Base-by-base conservation (phyloP, 2,329 filamentous ascomycete genomes). In the Phialocephala subalpina region DNA sequence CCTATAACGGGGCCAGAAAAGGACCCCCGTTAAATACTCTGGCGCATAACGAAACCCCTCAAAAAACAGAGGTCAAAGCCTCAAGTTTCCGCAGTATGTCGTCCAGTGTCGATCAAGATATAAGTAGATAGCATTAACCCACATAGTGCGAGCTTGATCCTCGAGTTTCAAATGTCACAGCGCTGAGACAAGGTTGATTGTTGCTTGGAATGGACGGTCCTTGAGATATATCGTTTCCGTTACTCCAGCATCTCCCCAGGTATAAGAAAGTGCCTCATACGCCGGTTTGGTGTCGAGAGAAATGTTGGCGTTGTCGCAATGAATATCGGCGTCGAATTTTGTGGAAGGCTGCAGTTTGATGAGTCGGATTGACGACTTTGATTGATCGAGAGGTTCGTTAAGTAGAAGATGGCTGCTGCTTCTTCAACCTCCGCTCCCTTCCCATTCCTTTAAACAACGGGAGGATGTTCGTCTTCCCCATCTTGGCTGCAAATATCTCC, bases 111-210 rank as follows among this genome's bases (percentile, higher is more conserved):
- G n/a, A n/a, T n/a, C n/a, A n/a, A n/a, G n/a, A n/a, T n/a, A n/a
- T n/a, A n/a, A n/a, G n/a, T n/a, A n/a, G 12, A 75, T 61, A 18
- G 74, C 68, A 60, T 75, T 74, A 11, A 75, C 67, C 74, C 74
- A 75, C 1, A 75, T 36, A 11, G 52, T 65, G 14, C 60, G 60
- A 42, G 25, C 16, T 38, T 62, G 1, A 27, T 67, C 45, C 45
- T 45, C 16, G 1, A 42, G 55, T 29, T 62, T 59, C 22, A 69
- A 27, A 58, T 65, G 55, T 18, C 65, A 65, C 57, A 69, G 59
- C n/a, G 64, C 67, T 11, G 58, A 60, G 25, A 60, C 58, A 12
- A 60, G 25, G 18, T 60, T 60, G 25, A 60, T 18, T 7, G 40
- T 47, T 40, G 58, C 58, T 3, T 49, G 22, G 40, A 60, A 60